Evolutionary conservation across 345 rosid species (phyloP).

Genomic region (Abelmoschus esculentus): DNA sequence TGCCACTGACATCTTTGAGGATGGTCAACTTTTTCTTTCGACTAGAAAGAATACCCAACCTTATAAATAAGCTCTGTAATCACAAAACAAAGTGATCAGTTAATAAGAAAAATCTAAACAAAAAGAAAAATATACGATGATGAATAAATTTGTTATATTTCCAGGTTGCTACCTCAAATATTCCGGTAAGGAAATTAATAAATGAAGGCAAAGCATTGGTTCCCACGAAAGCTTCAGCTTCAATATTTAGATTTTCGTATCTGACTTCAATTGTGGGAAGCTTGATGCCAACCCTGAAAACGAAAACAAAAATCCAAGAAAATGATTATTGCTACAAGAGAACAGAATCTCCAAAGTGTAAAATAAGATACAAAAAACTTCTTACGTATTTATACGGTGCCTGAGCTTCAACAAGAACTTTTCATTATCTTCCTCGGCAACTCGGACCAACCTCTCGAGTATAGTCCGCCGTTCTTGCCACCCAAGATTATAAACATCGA

Average conservation of each 20-base stretch:
- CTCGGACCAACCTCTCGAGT: constrained; percentile 25
- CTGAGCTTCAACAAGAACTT: constrained; percentile 29
- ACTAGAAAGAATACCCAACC: background rate
- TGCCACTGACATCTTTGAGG: constrained; percentile 4
- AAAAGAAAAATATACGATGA: background rate
- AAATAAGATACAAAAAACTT: background rate
- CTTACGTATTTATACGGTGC: constrained; percentile 25
- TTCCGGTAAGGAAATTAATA: constrained; percentile 23
- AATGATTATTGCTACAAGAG: background rate
- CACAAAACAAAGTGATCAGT: background rate
- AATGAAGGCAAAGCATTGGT: constrained; percentile 40
- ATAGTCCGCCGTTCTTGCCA: constrained; percentile 29
- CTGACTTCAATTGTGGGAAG: constrained; percentile 45
- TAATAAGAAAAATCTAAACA: background rate
- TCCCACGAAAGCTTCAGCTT: constrained; percentile 38
- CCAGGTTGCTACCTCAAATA: constrained; percentile 33
- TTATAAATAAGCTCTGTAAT: background rate
- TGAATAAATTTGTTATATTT: background rate
- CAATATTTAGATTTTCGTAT: constrained; percentile 38
- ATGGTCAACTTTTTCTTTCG: constrained; percentile 3
- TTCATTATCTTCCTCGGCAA: constrained; percentile 39
- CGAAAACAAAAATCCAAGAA: background rate
- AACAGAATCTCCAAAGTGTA: background rate
- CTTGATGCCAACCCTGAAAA: constrained; percentile 40
- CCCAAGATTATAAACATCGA: constrained; percentile 31